Conservation (phyloP, 768 basidiomycete species). For the Daedaleopsis nitida region DNA sequence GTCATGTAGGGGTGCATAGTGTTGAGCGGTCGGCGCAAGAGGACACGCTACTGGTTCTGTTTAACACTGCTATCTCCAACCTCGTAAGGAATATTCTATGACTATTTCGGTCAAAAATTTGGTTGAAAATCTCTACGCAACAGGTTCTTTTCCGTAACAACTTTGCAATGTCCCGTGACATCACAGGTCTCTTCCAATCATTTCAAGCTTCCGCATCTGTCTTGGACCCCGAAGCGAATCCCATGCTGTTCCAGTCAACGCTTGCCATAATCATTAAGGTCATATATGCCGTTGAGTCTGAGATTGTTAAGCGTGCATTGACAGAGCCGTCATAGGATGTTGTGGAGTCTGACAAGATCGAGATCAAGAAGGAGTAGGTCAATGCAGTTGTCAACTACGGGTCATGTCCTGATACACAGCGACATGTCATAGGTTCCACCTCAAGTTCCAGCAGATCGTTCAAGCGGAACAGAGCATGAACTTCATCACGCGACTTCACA, state of each 20-base stretch:
- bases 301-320: too few relatives aligned
- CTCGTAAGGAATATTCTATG: constrained; percentile 38
- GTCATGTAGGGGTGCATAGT: constrained; percentile 54
- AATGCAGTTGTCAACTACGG: too few relatives aligned
- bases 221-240: constrained; percentile 59
- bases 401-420: too few relatives aligned
- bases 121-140: not conserved
- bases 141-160: constrained; percentile 69
- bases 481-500: constrained; percentile 62
- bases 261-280: constrained; percentile 68
- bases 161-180: constrained; percentile 61
- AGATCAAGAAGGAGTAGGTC: constrained; percentile 61
- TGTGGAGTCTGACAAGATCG: constrained; percentile 58
- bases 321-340: too few relatives aligned
- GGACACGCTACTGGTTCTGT: constrained; percentile 62
- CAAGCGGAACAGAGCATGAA: constrained; percentile 61
- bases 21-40: constrained; percentile 67
- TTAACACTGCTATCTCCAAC: constrained; percentile 68
- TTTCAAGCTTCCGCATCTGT: constrained; percentile 62
- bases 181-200: constrained; percentile 61
- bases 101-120: not conserved
- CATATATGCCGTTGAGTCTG: too few relatives aligned
- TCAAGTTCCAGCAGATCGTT: constrained; percentile 65
- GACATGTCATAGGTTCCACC: constrained; percentile 57
- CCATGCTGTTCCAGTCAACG: constrained; percentile 58